These are phyloP conservation scores for Penicillium parvum DNA, from an alignment of 495 filamentous ascomycete genomes.

Conservation along the genomic window DNA sequence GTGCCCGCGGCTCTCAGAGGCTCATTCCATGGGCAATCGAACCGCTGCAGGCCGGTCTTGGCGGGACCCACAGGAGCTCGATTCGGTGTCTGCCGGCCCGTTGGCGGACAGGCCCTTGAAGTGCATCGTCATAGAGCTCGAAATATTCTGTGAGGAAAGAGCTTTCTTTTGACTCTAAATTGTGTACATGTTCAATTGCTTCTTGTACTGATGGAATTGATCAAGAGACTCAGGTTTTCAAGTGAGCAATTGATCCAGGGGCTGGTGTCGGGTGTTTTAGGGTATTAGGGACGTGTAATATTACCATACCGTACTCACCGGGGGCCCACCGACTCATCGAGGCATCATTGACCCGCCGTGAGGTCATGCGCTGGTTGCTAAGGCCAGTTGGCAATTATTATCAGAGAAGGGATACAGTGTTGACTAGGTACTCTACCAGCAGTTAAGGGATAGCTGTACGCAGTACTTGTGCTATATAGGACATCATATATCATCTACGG, in stretches of 20 bases:
- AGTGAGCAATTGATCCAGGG: background rate
- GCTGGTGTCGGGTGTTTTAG: slow-evolving; percentile 19
- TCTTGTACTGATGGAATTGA: background rate
- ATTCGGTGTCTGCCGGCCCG: slow-evolving; percentile 17
- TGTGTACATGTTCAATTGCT: background rate
- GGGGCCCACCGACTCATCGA: slow-evolving; percentile 18
- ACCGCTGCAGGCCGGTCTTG: slow-evolving; percentile 23
- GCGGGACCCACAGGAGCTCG: slow-evolving; percentile 31
- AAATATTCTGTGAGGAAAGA: background rate
- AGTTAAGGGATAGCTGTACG: too few relatives aligned
- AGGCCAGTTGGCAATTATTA: slow-evolving; percentile 11
- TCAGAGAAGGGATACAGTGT: too few relatives aligned
- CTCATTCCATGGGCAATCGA: slow-evolving; percentile 11
- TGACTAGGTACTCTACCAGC: too few relatives aligned
- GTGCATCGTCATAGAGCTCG: background rate
- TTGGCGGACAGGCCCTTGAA: slow-evolving; percentile 13
- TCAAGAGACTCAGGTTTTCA: background rate
- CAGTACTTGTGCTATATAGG: background rate
- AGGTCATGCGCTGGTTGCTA: slow-evolving; percentile 19
- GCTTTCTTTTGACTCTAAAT: background rate
- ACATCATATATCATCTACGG: background rate
- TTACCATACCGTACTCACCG: slow-evolving; percentile 6
- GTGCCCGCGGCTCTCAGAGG: slow-evolving; percentile 19
- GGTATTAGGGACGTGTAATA: slow-evolving; percentile 14
- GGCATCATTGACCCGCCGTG: slow-evolving; percentile 24